Evolutionary conservation across 306 rosid species (phyloP), one percentile per base, ranked within the genome.

Genomic region (Cajanus cajan): DNA sequence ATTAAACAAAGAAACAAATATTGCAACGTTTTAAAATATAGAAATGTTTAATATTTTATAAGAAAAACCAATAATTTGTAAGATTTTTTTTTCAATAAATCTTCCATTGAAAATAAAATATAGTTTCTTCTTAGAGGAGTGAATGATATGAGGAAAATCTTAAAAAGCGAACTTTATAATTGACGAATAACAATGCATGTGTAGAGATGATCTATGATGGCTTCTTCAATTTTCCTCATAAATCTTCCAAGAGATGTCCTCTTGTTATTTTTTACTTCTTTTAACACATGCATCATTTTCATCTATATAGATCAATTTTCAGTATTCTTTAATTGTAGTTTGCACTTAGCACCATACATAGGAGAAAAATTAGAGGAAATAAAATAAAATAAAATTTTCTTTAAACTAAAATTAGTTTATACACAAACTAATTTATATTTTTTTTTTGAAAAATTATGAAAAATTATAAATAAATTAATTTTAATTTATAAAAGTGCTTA

Each of bases 161-260:
- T 10, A 55, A 67, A 59, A 78, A 31, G 36, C 2, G 8, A 55
- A 68, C 4, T 58, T 57, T 57, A 12, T 15, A 28, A 52, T 37
- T 4, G 45, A 77, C 39, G 54, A 50, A 14, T 62, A 18, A 62
- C 47, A 31, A 37, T 66, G 81, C 74, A 63, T 31, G 66, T 34
- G 74, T 8, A 65, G 55, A 66, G 25, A 50, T 66, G 0, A 57
- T 51, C 14, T 50, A 77, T 21, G 61, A 76, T 76, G 31, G n/a
- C 15, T 41, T 28, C 10, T 25, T 67, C 10, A 34, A 18, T 45
- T 47, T 63, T 40, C 21, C 16, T 28, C 7, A 31, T 7, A 68
- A 55, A 12, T 31, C 54, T 21, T 14, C 5, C 50, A 22, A 44
- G 15, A 7, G 21, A 74, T 39, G 68, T 31, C 15, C 15, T 54